Evolutionary conservation across 495 filamentous ascomycete genomes (phyloP).

Genomic region (Lasiosphaeris hirsuta): DNA sequence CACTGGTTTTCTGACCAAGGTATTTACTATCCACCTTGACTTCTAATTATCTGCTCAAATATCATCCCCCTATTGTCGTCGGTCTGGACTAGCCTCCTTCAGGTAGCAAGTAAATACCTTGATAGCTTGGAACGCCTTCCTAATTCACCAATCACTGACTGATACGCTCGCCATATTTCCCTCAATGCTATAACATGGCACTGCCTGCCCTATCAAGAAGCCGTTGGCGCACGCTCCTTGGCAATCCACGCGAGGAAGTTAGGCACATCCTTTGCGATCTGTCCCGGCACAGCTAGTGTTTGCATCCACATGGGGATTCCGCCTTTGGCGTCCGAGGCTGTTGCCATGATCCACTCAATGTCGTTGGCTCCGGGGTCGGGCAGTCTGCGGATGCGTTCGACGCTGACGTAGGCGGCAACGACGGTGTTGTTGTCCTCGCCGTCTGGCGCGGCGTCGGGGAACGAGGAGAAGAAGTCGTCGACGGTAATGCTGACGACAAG

Average conservation of each 20-base stretch:
- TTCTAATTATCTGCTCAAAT: too few species aligned
- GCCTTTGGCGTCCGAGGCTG: constrained; percentile 65
- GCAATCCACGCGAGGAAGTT: constrained; percentile 62
- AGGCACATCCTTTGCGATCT: constrained; percentile 69
- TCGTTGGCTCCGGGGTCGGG: constrained; percentile 12
- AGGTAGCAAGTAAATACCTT: too few species aligned
- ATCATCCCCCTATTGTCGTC: too few species aligned
- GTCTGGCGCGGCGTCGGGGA: constrained; percentile 30
- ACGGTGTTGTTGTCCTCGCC: constrained; percentile 43
- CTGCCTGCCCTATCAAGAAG: too few species aligned
- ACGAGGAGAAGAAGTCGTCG: constrained; percentile 30
- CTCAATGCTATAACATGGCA: too few species aligned
- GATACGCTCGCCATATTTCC: too few species aligned
- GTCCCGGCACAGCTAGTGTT: constrained; percentile 59
- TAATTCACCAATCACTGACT: too few species aligned
- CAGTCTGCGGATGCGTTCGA: constrained; percentile 54
- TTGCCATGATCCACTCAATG: constrained; percentile 67
- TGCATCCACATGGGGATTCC: constrained; percentile 66
- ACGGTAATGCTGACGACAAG: constrained; percentile 56
- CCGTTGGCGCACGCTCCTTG: constrained; percentile 28
- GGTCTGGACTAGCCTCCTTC: too few species aligned
- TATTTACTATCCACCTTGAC: too few species aligned
- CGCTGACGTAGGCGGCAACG: constrained; percentile 55
- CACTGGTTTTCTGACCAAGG: too few species aligned
- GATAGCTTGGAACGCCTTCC: too few species aligned